Base-by-base conservation (phyloP, 2,329 filamentous ascomycete genomes). In the Fusarium liriodendri region DNA sequence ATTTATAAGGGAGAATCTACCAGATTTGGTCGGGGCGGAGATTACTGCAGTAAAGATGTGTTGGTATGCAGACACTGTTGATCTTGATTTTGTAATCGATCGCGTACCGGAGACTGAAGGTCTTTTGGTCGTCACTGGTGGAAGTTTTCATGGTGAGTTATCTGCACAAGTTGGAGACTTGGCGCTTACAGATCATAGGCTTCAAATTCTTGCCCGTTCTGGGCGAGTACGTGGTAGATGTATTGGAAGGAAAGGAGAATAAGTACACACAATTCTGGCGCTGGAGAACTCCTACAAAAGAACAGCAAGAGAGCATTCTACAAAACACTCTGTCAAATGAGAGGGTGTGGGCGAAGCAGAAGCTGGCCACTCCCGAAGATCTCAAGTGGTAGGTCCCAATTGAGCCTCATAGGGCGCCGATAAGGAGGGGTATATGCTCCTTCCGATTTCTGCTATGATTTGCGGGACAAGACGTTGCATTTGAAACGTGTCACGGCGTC, bases 401-500 rank as follows among this genome's bases (percentile, higher is more conserved):
- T 42, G 35, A 42, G 25, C 33, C 20, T 37, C n/a, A 35, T 33
- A 18, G 20, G 33, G 10, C 29, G n/a, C 11, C 10, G 16, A 29
- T 9, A 32, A 18, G 16, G 55, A 38, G 32, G 35, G 25, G 35
- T 13, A 40, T 58, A 20, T 57, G 9, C 37, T 22, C 25, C n/a
- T 47, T 52, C 58, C 20, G 60, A 47, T 47, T 67, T 20, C 58
- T 40, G 10, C n/a, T 9, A 38, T 25, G 54, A 58, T 57, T 50
- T 35, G 25, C 47, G 5, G 14, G 42, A 50, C 59, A 62, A 71
- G 59, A 62, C 33, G 37, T 45, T 18, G 59, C 37, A 40, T 32
- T 50, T 67, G 67, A 67, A 74, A 71, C 67, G 62, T 73, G 67
- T 64, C 71, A 68, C 29, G 27, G 6, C 32, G 61, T 69, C 20